Conservation (phyloP, 1,139 yeast genomes). For the Sugiyamaella sp. region DNA sequence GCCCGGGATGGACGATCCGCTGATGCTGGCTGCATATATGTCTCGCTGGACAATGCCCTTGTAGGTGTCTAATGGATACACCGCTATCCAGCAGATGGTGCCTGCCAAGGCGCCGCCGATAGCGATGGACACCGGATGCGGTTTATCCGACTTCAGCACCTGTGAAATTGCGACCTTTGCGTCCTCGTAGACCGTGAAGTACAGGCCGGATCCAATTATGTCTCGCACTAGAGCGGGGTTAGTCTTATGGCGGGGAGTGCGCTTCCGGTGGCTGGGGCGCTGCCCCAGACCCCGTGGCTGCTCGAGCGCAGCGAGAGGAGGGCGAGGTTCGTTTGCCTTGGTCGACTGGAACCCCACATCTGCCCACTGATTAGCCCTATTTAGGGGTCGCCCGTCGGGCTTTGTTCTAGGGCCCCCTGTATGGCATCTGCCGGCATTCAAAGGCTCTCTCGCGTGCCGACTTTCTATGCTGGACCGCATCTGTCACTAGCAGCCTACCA, state of each 20-base stretch:
- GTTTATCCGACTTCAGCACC: constrained; percentile 39
- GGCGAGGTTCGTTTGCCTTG: too few species aligned
- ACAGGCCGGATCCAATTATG: constrained; percentile 69
- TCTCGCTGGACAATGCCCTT: constrained; percentile 77
- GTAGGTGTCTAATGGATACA: constrained; percentile 80
- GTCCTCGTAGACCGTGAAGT: constrained; percentile 75
- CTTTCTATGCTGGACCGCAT: too few species aligned
- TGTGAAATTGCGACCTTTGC: constrained; percentile 48
- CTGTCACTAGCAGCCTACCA: too few species aligned
- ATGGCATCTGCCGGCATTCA: too few species aligned
- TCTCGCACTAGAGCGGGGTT: constrained; percentile 50
- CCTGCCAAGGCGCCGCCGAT: constrained; percentile 85
- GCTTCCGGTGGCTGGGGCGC: background rate
- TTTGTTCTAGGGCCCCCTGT: too few species aligned
- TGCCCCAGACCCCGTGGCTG: background rate
- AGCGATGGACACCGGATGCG: constrained; percentile 49
- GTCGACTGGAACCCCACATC: too few species aligned
- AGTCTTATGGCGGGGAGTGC: background rate
- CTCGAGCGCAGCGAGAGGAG: background rate
- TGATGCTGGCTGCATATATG: constrained; percentile 65
- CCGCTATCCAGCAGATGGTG: constrained; percentile 66
- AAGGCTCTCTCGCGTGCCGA: too few species aligned
- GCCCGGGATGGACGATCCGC: constrained; percentile 41
- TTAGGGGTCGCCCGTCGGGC: too few species aligned
- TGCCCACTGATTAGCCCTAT: too few species aligned